Evolutionary conservation across 2,329 filamentous ascomycete species (phyloP), one percentile per base, ranked within the genome.

Genomic region (Microsporum audouinii): DNA sequence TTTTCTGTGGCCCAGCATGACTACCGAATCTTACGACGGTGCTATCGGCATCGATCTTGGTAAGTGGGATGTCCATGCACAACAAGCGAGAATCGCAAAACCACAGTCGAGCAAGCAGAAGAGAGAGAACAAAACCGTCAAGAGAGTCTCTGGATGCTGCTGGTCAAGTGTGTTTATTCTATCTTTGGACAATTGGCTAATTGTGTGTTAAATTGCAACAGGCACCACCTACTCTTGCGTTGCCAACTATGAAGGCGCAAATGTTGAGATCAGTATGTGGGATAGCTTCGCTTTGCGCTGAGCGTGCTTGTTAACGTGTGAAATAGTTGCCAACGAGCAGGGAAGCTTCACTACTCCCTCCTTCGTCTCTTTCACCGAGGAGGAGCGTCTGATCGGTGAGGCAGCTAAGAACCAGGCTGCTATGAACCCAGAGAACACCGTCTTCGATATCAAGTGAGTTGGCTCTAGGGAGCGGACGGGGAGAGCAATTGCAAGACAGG

Each of bases 1-100:
- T 31, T 51, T 51, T 53, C 17, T n/a, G 49, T 53, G 49, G 49
- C 58, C 72, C 75, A 89, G 80, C 76, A 96, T 96, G 92, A 87
- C 89, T 78, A 91, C 96, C 79, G 92, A 96, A 87, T 87, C 95
- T 73, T 99, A 97, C 80, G 94, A 99, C 78, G 94, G 94, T 88
- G 94, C 94, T 86, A 90, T 97, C 82, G 94, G 94, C 86, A 99
- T 99, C 83, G 94, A 99, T 87, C 85, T 99, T 82, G 94, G 92
- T 95, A 82, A 73, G 87, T 81, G 64, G 29, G 12, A 49, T 47
- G 41, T 14, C 27, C 29, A 17, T 34, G 53, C 31, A 39, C 55
- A 12, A 23, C 55, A 39, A 57, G 23, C 55, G 55, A 57, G 55
- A 23, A 23, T 23, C 17, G 17, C 17, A 43, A 43, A n/a, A 43